Evolutionary conservation across 176 grass and related monocot genomes (phyloP).

Genomic region (Cocos nucifera): DNA sequence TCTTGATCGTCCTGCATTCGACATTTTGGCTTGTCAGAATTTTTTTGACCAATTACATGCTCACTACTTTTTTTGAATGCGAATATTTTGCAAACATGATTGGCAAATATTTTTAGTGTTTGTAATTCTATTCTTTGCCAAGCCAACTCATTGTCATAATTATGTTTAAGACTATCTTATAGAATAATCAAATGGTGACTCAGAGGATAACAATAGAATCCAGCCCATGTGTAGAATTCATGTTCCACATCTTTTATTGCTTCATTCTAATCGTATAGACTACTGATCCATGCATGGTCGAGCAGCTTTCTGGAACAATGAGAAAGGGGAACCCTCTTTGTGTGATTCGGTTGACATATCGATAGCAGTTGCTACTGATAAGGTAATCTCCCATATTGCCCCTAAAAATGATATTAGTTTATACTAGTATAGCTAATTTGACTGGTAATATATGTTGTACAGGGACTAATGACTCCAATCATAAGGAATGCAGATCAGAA

Average conservation of each 20-base stretch:
- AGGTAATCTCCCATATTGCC: conserved; percentile 21
- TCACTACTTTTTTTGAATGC: too few relatives aligned
- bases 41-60: too few relatives aligned
- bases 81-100: too few relatives aligned
- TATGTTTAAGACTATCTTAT: too few relatives aligned
- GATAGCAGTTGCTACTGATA: conserved; percentile 95
- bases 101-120: too few relatives aligned
- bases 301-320: conserved; percentile 70
- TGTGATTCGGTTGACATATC: conserved; percentile 90
- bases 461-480: conserved; percentile 98
- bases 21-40: too few relatives aligned
- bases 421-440: conserved; percentile 24
- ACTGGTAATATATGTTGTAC: conserved; percentile 14
- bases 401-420: conserved; percentile 3
- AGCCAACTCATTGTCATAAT: too few relatives aligned
- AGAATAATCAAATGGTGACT: too few relatives aligned
- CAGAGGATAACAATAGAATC: too few relatives aligned
- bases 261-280: neutral
- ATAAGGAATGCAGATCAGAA: conserved; percentile 95
- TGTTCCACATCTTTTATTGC: neutral
- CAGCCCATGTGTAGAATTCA: neutral
- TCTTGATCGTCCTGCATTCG: too few relatives aligned
- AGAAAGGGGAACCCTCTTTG: conserved; percentile 56
- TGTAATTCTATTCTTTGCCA: too few relatives aligned
- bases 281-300: conserved; percentile 15